Evolutionary conservation across 139 green algal species (phyloP).

Genomic region (Gonium pectorale): DNA sequence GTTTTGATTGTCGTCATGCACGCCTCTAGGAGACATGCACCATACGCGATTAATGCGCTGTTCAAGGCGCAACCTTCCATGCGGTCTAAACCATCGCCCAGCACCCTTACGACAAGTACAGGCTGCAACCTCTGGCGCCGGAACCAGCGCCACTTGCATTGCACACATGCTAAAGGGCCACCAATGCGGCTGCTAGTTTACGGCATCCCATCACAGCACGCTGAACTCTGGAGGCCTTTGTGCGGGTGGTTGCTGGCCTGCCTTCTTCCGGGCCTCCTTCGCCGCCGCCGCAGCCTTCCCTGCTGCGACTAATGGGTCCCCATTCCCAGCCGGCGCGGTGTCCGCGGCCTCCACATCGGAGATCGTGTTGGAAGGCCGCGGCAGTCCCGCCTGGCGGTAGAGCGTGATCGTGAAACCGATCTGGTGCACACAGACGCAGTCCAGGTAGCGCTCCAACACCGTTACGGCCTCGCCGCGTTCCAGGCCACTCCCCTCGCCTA

Average conservation of each 20-base stretch:
- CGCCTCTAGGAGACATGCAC: too few relatives aligned
- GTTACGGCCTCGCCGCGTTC: constrained; percentile 47
- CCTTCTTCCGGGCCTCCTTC: not conserved
- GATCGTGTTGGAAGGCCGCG: constrained; percentile 50
- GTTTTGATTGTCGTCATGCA: too few relatives aligned
- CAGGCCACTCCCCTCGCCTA: constrained; percentile 59
- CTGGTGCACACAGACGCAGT: constrained; percentile 57
- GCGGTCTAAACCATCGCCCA: too few relatives aligned
- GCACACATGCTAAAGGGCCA: too few relatives aligned
- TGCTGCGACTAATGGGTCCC: too few relatives aligned
- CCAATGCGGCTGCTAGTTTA: too few relatives aligned
- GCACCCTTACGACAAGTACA: too few relatives aligned
- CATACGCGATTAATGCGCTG: too few relatives aligned
- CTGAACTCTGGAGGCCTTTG: constrained; percentile 34
- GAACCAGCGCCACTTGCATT: too few relatives aligned
- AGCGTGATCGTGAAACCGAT: constrained; percentile 68
- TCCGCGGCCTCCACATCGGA: not conserved
- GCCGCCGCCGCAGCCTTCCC: not conserved
- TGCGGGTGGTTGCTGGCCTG: constrained; percentile 9
- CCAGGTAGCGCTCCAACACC: constrained; percentile 53
- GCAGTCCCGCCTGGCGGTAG: constrained; percentile 56
- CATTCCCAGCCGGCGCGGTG: not conserved
- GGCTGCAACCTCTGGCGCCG: too few relatives aligned
- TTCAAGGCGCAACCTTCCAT: too few relatives aligned
- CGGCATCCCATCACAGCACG: too few relatives aligned